Base-by-base conservation (phyloP, 139 green algal species). In the Chlamydomonas incerta region DNA sequence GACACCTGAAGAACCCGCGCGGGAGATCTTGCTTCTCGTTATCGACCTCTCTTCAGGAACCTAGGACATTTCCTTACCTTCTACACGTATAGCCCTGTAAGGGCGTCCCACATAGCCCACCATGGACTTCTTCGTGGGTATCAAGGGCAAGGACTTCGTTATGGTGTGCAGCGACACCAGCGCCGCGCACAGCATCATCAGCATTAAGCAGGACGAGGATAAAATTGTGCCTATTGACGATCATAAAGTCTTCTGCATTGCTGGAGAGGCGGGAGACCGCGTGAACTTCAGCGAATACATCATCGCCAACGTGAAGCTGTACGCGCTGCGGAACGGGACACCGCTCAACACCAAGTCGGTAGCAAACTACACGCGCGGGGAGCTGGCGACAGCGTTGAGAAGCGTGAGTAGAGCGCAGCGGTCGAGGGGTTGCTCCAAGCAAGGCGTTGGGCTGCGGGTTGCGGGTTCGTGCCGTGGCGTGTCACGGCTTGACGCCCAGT, bases 151-250 rank as follows among this genome's bases (percentile, higher is more conserved):
- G 33, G 96, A 98, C 68, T 99, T 99, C 83, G 96, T 97, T n/a
- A 92, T 99, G 88, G 87, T 99, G 1, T 98, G 94, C 83, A 93
- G 93, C 75, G 98, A 99, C 88, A 98, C 95, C 0, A 91, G 82
- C 17, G 96, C 97, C 18, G 90, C 92, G 47, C 94, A 98, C 75
- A 94, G 93, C 26, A 99, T 99, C 90, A 97, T 99, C 72, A 96
- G 94, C 29, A 98, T 99, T 84, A 99, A 99, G 90, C 91, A 96
- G 52, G 97, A 99, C 77, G 98, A 99, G 89, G 96, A 98, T 87
- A 98, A 98, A 88, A 96, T 98, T 80, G 87, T 97, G 57, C 92
- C 93, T 33, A 89, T 95, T 6, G 97, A 99, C 87, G 72, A 31
- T 11, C 95, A 98, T 87, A 98, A 97, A 79, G 85, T 99, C 47